phyloP scores from a whole-genome alignment of 176 grass and related monocot species.

The Poa annua region DNA sequence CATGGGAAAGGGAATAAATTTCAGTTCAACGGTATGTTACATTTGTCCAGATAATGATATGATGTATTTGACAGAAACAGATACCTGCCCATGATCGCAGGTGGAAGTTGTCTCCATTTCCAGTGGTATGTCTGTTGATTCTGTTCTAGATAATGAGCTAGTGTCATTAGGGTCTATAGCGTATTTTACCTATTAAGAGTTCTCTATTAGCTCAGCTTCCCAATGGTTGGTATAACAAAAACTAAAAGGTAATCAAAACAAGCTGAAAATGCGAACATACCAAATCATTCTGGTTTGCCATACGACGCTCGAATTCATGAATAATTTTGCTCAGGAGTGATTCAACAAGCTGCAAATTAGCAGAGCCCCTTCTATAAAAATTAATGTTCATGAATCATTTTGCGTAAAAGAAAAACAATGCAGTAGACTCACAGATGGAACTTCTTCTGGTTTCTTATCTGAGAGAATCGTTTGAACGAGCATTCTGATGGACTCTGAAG shows the following conservation, averaged over 20 bases:
- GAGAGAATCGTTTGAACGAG: slow-evolving; percentile 73
- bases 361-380: background rate
- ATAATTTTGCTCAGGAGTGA: slow-evolving; percentile 81
- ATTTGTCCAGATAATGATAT: slow-evolving; percentile 30
- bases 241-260: slow-evolving; percentile 33
- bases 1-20: slow-evolving; percentile 22
- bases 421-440: slow-evolving; percentile 65
- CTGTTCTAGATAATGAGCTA: slow-evolving; percentile 47
- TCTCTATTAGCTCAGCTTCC: slow-evolving; percentile 33
- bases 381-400: slow-evolving; percentile 17
- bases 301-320: slow-evolving; percentile 72
- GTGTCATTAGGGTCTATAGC: slow-evolving; percentile 47
- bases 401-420: slow-evolving; percentile 27
- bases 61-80: slow-evolving; percentile 15
- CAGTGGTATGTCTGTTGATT: slow-evolving; percentile 39
- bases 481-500: slow-evolving; percentile 68
- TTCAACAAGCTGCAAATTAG: slow-evolving; percentile 73
- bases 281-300: slow-evolving; percentile 60
- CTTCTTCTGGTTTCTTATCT: slow-evolving; percentile 88
- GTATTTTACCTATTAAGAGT: slow-evolving; percentile 57
- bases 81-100: slow-evolving; percentile 51
- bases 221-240: slow-evolving; percentile 16
- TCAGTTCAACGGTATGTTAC: slow-evolving; percentile 27
- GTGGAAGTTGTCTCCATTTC: slow-evolving; percentile 43
- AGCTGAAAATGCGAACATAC: slow-evolving; percentile 45